phyloP scores from a whole-genome alignment of 176 grass and related monocot species.

The Miscanthus lutarioriparius region DNA sequence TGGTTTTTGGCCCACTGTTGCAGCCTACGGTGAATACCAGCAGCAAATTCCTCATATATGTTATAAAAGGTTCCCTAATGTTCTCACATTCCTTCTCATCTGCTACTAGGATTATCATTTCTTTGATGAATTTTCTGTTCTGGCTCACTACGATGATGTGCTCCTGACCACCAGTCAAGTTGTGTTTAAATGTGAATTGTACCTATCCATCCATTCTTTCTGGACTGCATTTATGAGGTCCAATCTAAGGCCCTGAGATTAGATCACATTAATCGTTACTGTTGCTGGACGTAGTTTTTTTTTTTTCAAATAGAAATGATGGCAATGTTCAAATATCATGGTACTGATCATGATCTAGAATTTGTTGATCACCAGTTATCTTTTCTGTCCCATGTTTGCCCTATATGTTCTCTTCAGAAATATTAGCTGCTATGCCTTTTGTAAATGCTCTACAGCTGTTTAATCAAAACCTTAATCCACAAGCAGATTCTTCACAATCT shows the following conservation, averaged over 20 bases:
- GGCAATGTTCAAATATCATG: not conserved
- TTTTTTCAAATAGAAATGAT: not conserved
- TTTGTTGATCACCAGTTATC: not conserved
- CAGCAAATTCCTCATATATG: slow-evolving; percentile 41
- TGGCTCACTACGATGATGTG: not conserved
- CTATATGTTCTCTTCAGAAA: slow-evolving; percentile 9
- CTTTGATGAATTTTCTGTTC: not conserved
- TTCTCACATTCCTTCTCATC: not conserved
- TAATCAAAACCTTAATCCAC: not conserved
- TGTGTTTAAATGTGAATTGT: not conserved
- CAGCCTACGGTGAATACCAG: slow-evolving; percentile 44
- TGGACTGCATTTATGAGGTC: slow-evolving; percentile 9
- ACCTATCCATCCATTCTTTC: not conserved
- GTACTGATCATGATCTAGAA: slow-evolving; percentile 9
- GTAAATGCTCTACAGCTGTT: slow-evolving; percentile 23
- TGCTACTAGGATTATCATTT: not conserved
- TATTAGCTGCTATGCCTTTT: not conserved
- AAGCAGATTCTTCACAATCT: slow-evolving; percentile 29
- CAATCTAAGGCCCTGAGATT: not conserved
- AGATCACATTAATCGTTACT: not conserved
- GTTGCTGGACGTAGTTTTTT: not conserved
- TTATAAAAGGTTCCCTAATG: slow-evolving; percentile 36
- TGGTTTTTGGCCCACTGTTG: slow-evolving; percentile 44
- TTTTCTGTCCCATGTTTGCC: not conserved
- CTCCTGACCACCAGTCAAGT: not conserved